A percentile compares a stretch with the other conserved stretches of the same genome.
These are phyloP conservation scores for Penicillium sp. DNA, from an alignment of 2,329 filamentous ascomycete species.

Conservation along the genomic window DNA sequence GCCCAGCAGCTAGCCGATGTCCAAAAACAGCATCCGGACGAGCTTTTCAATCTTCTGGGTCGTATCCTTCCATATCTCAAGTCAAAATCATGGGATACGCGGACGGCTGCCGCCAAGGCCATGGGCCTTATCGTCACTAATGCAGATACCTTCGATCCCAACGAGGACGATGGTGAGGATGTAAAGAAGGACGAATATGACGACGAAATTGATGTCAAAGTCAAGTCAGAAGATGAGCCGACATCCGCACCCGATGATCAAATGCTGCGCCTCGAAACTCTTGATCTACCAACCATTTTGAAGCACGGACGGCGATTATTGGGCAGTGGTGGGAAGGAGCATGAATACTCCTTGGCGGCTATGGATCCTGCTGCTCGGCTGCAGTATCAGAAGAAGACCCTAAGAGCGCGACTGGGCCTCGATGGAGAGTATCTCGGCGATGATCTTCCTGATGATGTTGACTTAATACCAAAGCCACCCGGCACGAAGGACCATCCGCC, in stretches of 20 bases:
- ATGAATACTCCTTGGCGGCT: constrained; percentile 81
- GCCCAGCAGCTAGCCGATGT: constrained; percentile 97
- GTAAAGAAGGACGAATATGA: constrained; percentile 57
- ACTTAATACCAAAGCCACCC: constrained; percentile 57
- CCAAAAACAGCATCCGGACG: constrained; percentile 96
- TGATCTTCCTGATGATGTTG: constrained; percentile 71
- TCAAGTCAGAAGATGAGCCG: constrained; percentile 41
- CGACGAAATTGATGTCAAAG: constrained; percentile 44
- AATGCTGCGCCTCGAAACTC: constrained; percentile 71
- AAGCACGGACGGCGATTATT: constrained; percentile 83
- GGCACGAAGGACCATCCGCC: constrained; percentile 58
- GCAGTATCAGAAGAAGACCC: constrained; percentile 85
- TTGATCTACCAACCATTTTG: constrained; percentile 80
- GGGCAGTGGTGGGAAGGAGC: constrained; percentile 77
- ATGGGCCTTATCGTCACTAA: constrained; percentile 93
- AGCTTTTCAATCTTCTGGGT: constrained; percentile 92
- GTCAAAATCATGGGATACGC: constrained; percentile 96
- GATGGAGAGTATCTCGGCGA: constrained; percentile 84
- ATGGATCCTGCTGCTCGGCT: constrained; percentile 82
- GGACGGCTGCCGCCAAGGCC: constrained; percentile 89
- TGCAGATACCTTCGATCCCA: constrained; percentile 86
- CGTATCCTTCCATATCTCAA: constrained; percentile 93
- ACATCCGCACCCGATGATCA: constrained; percentile 56
- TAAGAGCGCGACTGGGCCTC: constrained; percentile 80
- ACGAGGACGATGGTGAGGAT: constrained; percentile 67